phyloP scores from a whole-genome alignment of 345 rosid species.

The Leavenworthia alabamica region DNA sequence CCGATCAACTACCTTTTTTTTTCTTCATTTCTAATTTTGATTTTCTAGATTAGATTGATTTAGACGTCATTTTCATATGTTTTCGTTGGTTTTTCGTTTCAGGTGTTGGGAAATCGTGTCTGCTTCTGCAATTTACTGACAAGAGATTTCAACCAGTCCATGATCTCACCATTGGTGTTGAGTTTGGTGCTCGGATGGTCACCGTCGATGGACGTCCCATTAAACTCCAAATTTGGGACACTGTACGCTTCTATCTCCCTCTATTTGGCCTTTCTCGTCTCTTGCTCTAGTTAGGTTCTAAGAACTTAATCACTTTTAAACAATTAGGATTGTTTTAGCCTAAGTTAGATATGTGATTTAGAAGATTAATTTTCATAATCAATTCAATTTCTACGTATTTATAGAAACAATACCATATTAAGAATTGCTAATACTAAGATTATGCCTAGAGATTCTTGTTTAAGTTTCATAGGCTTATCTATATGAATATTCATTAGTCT shows the following conservation, averaged over 20 bases:
- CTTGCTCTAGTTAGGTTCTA: not conserved
- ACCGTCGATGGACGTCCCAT: slow-evolving; percentile 53
- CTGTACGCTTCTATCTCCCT: slow-evolving; percentile 30
- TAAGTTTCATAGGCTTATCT: not conserved
- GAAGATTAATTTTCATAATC: not conserved
- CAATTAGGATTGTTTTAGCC: slow-evolving; percentile 2
- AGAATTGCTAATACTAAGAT: not conserved
- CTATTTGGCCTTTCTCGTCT: not conserved
- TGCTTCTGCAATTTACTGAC: slow-evolving; percentile 63
- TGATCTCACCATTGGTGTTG: slow-evolving; percentile 70
- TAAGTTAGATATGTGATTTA: not conserved
- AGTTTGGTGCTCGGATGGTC: slow-evolving; percentile 69
- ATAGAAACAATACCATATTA: not conserved
- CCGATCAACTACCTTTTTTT: not conserved
- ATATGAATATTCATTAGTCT: not conserved
- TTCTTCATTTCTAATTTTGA: not conserved
- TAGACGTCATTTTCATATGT: slow-evolving; percentile 1
- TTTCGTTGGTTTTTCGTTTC: not conserved
- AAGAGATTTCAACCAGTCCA: slow-evolving; percentile 73
- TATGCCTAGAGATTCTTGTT: not conserved
- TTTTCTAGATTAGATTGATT: not conserved
- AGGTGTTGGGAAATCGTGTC: slow-evolving; percentile 70
- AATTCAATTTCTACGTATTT: not conserved
- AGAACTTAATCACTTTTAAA: not conserved
- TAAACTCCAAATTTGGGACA: slow-evolving; percentile 72